Base-by-base conservation (phyloP, 1,139 yeast species). In the Suhomyces taliae region DNA sequence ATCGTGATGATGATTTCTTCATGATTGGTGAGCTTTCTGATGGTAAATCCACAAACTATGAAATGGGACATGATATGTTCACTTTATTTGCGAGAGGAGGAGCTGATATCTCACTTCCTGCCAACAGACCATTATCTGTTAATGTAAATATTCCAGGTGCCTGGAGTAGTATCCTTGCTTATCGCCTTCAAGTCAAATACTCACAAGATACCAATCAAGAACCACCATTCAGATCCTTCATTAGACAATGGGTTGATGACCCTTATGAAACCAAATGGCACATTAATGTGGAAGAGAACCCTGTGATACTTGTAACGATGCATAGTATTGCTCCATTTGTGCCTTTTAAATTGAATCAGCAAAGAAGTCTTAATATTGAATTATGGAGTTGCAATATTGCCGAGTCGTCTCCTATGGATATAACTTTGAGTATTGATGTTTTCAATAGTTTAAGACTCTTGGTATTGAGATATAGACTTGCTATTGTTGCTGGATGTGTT, bases 311-410 rank as follows among this genome's bases (percentile, higher is more conserved):
- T 55, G 60, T 81, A 39, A 70, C 76, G 12, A 71, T 84, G 60
- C 95, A 88, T 60, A 88, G 89, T n/a, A 76, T 84, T 29, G 85
- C 95, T 0, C 97, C 97, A 1, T 90, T 74, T 60, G 79, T 87
- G 8, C 93, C 95, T 3, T 78, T 78, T 51, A 64, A 63, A 36
- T 55, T 59, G 8, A 42, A 51, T 7, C 54, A 63, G 10, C 54
- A 59, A 37, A 70, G 70, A 3, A 70, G 69, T 6, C 45, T 79
- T 39, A 71, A 70, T 52, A 53, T 81, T 27, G 80, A 79, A 52
- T 48, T 81, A 5, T 79, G 82, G 76, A 69, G 70, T 39, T 45
- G 55, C 26, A 45, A 52, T 7, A 43, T 51, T 27, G 61, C 54
- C 11, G 55, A 53, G 6, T 47, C 56, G 7, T 46, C 57, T 6